phyloP scores from a whole-genome alignment of 805 yeast genomes.

The Cyberlindnera maclurae region DNA sequence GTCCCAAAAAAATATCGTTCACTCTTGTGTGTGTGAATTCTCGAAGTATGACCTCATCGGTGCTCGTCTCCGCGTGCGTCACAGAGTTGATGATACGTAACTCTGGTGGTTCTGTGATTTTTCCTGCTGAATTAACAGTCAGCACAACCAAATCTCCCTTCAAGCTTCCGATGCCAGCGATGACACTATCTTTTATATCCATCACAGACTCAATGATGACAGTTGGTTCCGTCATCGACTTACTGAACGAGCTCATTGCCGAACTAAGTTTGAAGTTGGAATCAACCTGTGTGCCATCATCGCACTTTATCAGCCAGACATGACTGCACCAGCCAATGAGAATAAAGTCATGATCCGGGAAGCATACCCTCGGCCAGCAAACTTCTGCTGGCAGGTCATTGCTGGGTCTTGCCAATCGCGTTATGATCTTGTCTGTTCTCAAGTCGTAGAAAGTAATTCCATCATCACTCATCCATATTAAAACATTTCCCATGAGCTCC shows the following conservation, averaged over 20 bases:
- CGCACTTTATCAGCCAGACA: slow-evolving; percentile 61
- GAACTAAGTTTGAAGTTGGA: slow-evolving; percentile 26
- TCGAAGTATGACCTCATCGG: slow-evolving; percentile 68
- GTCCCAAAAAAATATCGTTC: slow-evolving; percentile 72
- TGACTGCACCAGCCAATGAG: slow-evolving; percentile 79
- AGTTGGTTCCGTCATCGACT: slow-evolving; percentile 29
- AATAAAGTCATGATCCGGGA: slow-evolving; percentile 57
- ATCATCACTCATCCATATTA: slow-evolving; percentile 78
- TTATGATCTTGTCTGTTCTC: slow-evolving; percentile 39
- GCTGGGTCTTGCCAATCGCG: slow-evolving; percentile 49
- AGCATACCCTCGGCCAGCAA: slow-evolving; percentile 73
- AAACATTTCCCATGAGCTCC: slow-evolving; percentile 51
- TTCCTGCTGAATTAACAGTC: slow-evolving; percentile 38
- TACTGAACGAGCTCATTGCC: slow-evolving; percentile 42
- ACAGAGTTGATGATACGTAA: slow-evolving; percentile 56
- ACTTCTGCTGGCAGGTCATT: slow-evolving; percentile 58
- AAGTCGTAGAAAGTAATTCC: slow-evolving; percentile 70
- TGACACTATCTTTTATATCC: slow-evolving; percentile 34
- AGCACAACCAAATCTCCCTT: slow-evolving; percentile 65
- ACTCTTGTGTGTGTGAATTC: slow-evolving; percentile 36
- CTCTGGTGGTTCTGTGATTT: slow-evolving; percentile 52
- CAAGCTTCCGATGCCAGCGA: slow-evolving; percentile 76
- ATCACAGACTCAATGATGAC: slow-evolving; percentile 37
- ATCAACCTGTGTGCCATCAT: slow-evolving; percentile 14
- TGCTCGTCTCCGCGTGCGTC: slow-evolving; percentile 66